These are phyloP conservation scores for Claviceps sp. DNA, from an alignment of 2,329 filamentous ascomycete species.

Conservation along the genomic window DNA sequence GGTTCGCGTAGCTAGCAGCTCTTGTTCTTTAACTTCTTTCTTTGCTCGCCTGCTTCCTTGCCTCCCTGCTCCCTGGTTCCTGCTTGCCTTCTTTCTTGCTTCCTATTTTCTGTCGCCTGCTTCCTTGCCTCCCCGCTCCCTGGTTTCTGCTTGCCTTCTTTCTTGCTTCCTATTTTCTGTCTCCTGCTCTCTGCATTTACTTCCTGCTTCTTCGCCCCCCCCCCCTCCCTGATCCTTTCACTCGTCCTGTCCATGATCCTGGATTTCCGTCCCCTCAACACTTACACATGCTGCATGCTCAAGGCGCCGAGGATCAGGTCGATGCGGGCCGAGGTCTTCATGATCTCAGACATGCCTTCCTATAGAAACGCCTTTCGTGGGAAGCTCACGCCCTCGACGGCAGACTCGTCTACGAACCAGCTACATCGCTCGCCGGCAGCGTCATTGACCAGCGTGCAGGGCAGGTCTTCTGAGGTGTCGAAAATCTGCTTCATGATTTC, in stretches of 20 bases:
- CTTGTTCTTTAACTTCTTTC: too few species aligned
- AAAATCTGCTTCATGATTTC: slow-evolving; percentile 89
- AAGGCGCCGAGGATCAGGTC: background rate
- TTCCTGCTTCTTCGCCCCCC: too few species aligned
- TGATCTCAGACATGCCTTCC: background rate
- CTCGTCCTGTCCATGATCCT: too few species aligned
- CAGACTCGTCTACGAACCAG: slow-evolving; percentile 87
- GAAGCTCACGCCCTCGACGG: slow-evolving; percentile 74
- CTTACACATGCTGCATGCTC: background rate
- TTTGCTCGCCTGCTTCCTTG: too few species aligned
- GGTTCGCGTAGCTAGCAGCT: too few species aligned
- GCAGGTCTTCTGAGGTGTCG: slow-evolving; percentile 57
- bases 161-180: too few species aligned
- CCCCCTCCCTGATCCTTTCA: too few species aligned
- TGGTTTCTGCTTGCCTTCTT: too few species aligned
- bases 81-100: too few species aligned
- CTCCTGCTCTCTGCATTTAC: too few species aligned
- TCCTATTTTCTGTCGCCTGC: too few species aligned
- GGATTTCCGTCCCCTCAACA: background rate
- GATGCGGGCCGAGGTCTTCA: background rate
- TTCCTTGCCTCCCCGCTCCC: background rate
- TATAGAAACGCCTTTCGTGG: slow-evolving; percentile 56
- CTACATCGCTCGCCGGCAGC: slow-evolving; percentile 72
- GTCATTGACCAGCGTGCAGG: slow-evolving; percentile 80
- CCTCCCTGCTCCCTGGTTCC: background rate